Conservation (phyloP, 495 filamentous ascomycete species). For the Parmelia sp. region DNA sequence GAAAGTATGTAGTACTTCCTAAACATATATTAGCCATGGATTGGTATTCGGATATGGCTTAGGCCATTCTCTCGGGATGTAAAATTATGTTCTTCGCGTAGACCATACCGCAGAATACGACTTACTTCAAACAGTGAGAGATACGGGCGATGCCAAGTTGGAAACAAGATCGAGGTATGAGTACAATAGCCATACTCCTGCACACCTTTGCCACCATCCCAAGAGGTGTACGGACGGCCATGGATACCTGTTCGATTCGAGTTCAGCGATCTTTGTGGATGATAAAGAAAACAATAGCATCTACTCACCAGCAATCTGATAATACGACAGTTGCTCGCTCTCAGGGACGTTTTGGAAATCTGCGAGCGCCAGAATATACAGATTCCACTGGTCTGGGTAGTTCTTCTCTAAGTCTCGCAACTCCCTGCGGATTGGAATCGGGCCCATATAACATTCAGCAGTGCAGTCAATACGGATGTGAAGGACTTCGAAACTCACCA, state of each 20-base stretch:
- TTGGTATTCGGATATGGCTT: no score
- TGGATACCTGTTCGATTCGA: slow-evolving; percentile 27
- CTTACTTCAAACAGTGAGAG: slow-evolving; percentile 41
- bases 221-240: slow-evolving; percentile 28
- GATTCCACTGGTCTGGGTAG: neutral
- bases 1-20: neutral
- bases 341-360: neutral
- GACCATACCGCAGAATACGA: no score
- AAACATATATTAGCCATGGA: neutral
- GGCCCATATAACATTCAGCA: neutral
- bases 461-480: neutral
- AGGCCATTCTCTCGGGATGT: no score
- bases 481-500: neutral
- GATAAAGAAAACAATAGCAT: neutral
- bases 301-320: neutral
- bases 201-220: slow-evolving; percentile 29
- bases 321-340: neutral
- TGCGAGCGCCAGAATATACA: neutral
- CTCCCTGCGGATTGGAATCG: neutral
- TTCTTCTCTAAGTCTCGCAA: neutral
- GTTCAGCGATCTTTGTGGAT: neutral
- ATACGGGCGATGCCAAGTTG: slow-evolving; percentile 45
- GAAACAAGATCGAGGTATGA: slow-evolving; percentile 27
- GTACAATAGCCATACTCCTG: slow-evolving; percentile 25
- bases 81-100: no score